Evolutionary conservation across 352 stramenopile species (phyloP).

Genomic region (Phytophthora nicotianae): DNA sequence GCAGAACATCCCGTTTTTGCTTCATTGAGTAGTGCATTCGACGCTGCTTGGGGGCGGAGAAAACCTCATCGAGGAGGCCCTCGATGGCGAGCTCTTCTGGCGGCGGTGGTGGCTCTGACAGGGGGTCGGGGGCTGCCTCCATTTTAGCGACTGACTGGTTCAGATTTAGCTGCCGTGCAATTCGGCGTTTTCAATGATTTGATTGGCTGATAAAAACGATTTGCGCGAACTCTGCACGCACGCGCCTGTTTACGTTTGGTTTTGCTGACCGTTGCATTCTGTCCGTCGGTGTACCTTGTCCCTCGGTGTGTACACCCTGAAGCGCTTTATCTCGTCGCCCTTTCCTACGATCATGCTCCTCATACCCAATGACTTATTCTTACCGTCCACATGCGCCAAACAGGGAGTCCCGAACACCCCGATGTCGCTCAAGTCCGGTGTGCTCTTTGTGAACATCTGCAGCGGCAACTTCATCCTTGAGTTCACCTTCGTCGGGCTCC

Average conservation of each 20-base stretch:
- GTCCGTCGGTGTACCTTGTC: neutral
- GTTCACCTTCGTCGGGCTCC: conserved; percentile 1
- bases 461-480: neutral
- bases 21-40: neutral
- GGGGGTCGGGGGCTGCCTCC: no score
- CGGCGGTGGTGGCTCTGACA: no score
- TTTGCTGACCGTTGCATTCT: neutral
- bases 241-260: neutral
- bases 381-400: neutral
- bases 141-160: no score
- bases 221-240: neutral
- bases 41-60: no score
- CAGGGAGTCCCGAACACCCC: neutral
- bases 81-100: no score
- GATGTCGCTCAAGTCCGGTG: conserved; percentile 1
- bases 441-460: conserved; percentile 5
- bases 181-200: no score
- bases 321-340: neutral
- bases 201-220: neutral
- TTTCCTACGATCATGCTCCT: neutral
- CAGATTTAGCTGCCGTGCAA: no score
- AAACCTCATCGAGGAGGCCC: no score
- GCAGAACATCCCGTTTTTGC: neutral
- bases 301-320: neutral
- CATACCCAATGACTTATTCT: neutral